Conservation (phyloP, 257 asterid species). For the Salvia miltiorrhiza region DNA sequence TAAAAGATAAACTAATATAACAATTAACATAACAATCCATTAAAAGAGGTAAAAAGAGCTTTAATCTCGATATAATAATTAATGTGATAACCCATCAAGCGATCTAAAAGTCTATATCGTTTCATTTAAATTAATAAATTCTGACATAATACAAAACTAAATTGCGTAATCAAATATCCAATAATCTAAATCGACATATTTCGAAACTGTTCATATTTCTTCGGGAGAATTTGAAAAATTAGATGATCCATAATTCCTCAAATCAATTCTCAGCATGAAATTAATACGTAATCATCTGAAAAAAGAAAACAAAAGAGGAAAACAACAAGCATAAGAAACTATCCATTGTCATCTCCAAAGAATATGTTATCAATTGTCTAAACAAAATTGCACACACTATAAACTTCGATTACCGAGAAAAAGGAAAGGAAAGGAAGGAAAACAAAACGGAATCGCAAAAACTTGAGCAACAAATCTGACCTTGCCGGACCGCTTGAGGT, state of each 20-base stretch:
- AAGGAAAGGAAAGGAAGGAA: background rate
- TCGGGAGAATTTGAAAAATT: background rate
- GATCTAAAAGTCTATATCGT: background rate
- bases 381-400: background rate
- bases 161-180: background rate
- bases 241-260: background rate
- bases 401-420: background rate
- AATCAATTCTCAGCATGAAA: background rate
- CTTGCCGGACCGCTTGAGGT: constrained; percentile 88
- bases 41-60: background rate
- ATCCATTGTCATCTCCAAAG: background rate
- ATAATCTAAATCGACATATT: background rate
- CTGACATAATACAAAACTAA: background rate
- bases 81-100: background rate
- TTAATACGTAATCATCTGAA: too few relatives aligned
- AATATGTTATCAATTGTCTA: too few relatives aligned
- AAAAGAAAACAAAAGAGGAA: too few relatives aligned
- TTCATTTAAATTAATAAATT: background rate
- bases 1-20: background rate
- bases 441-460: too few relatives aligned
- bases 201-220: background rate
- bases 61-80: too few relatives aligned
- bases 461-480: constrained; percentile 16
- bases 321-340: background rate
- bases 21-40: background rate